Conservation (phyloP, 106 monocot species). For the Posidonia australis region DNA sequence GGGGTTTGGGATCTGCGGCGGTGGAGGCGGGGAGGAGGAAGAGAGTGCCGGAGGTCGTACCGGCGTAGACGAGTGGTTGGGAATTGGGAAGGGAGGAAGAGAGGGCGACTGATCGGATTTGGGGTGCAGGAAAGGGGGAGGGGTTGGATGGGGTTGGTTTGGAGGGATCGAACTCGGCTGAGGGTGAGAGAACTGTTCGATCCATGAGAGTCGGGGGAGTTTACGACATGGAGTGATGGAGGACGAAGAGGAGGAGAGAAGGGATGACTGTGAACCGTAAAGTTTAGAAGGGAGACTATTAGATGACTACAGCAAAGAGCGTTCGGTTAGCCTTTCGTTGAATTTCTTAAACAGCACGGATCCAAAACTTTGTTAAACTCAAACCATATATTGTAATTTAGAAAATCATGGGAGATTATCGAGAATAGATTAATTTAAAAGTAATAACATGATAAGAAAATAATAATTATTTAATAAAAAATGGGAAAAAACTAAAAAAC, state of each 20-base stretch:
- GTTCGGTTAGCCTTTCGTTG: too few relatives aligned
- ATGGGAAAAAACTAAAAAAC: too few relatives aligned
- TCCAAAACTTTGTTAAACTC: too few relatives aligned
- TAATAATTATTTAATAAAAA: too few relatives aligned
- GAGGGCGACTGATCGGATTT: conserved; percentile 46
- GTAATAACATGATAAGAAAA: too few relatives aligned
- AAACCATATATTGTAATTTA: too few relatives aligned
- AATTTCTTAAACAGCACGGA: too few relatives aligned
- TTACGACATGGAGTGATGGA: not conserved
- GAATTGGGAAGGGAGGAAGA: conserved; percentile 9
- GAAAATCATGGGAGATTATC: too few relatives aligned
- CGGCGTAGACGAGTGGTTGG: conserved; percentile 21
- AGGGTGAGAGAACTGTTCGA: conserved; percentile 40
- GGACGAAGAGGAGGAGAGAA: not conserved
- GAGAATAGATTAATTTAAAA: too few relatives aligned
- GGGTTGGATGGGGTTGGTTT: conserved; percentile 30
- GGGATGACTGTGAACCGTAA: too few relatives aligned
- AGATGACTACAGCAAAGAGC: too few relatives aligned
- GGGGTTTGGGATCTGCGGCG: not conserved
- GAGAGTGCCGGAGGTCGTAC: conserved; percentile 60
- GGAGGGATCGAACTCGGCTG: conserved; percentile 49
- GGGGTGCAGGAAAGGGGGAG: conserved; percentile 34
- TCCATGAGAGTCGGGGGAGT: conserved; percentile 7
- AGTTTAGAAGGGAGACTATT: too few relatives aligned
- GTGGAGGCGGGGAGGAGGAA: conserved; percentile 31